phyloP scores from a whole-genome alignment of 2,329 filamentous ascomycete species.

The Colletotrichum horii region DNA sequence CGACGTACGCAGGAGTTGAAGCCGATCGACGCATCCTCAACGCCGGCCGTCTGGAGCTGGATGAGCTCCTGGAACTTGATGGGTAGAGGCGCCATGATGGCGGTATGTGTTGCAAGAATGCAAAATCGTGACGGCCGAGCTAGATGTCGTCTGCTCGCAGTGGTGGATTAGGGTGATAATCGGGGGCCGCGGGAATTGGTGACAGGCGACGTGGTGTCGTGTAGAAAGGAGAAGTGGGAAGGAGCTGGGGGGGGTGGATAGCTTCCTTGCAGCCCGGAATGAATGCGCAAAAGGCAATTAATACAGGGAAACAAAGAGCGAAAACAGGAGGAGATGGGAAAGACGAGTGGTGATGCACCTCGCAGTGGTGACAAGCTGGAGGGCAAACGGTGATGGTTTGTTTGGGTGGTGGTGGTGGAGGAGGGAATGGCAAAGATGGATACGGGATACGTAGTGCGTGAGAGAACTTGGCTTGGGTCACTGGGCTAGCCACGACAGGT shows the following conservation, averaged over 20 bases:
- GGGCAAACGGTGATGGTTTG: conserved; percentile 24
- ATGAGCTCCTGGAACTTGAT: conserved; percentile 94
- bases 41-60: conserved; percentile 61
- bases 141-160: not conserved
- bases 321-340: conserved; percentile 4
- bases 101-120: conserved; percentile 16
- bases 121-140: not conserved
- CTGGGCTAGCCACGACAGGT: not conserved
- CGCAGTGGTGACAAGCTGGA: conserved; percentile 25
- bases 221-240: conserved; percentile 11
- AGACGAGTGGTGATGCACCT: conserved; percentile 19
- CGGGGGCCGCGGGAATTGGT: conserved; percentile 15
- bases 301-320: conserved; percentile 22
- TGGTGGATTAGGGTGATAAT: not conserved
- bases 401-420: conserved; percentile 9
- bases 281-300: conserved; percentile 25
- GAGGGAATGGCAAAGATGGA: conserved; percentile 20
- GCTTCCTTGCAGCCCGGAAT: conserved; percentile 20
- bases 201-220: conserved; percentile 14
- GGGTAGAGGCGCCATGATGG: conserved; percentile 71
- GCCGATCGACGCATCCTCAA: conserved; percentile 64
- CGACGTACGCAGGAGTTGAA: conserved; percentile 79
- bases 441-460: conserved; percentile 24
- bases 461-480: not conserved
- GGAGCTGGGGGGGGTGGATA: conserved; percentile 11